Base-by-base conservation (phyloP, 2,329 filamentous ascomycete species). In the Sphaceloma murrayae region DNA sequence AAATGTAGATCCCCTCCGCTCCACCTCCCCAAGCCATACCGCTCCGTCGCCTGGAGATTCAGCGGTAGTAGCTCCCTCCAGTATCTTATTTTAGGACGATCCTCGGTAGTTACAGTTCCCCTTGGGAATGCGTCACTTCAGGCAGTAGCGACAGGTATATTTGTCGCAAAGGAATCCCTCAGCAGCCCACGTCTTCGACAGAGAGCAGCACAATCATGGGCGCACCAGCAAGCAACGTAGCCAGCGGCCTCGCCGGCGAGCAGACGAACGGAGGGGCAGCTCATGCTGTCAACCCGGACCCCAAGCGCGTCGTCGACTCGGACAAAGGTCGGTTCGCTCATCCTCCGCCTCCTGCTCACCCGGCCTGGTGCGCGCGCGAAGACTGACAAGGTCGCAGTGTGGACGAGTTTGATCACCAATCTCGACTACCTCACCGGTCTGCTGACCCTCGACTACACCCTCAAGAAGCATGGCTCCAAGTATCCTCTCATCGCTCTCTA, bases 331-430 rank as follows among this genome's bases (percentile, higher is more conserved):
- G 26, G 31, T 33, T 18, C 40, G 18, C 16, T 26, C 36, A 40
- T 21, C 21, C n/a, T 5, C 32, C 32, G 18, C 32, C 33, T 30
- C 10, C 44, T 43, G 26, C 48, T 40, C 11, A 11, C 13, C 11
- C 7, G 30, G 38, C 14, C 13, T 43, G 11, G 33, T 16, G 26
- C 26, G 19, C 16, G 4, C 24, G n/a, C 8, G 19, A 27, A 31
- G 16, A 43, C 36, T 16, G 7, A 29, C 2, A n/a, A n/a, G n/a
- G n/a, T n/a, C 5, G 13, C 19, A 45, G 85, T 91, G 59, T 94
- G 85, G 85, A 85, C 84, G 19, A 84, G 80, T 8, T 73, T 94
- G 53, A 87, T 94, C 59, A 94, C 86, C 48, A 93, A 91, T 65
- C 78, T 77, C 38, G 72, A 73, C 55, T 94, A 94, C 63, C 78